Base-by-base conservation (phyloP, 331 rosid species). In the Malus hybrid region DNA sequence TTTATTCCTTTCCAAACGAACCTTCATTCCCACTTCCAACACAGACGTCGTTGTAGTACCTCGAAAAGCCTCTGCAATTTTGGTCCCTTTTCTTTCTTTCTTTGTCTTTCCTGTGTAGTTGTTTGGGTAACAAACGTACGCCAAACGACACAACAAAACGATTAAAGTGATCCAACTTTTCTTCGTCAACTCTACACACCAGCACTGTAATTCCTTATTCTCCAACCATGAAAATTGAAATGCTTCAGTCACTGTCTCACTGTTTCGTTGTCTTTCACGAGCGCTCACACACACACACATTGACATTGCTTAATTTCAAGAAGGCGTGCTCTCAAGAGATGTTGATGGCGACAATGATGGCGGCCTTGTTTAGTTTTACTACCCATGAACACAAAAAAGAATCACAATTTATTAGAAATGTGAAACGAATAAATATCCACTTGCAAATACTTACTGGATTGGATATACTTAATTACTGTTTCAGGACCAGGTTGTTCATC, bases 401-500 rank as follows among this genome's bases (percentile, higher is more conserved):
- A 9, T 39, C 44, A 39, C 46, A 39, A 39, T 39, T 39, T 10
- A 39, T 9, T 39, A 9, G 46, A 39, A 39, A 3, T 9, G 1
- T 39, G 5, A 44, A 44, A 44, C 50, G 50, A 44, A 44, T 44
- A 44, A 44, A 44, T 44, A 44, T 10, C 50, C 50, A 44, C 50
- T 44, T 11, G 50, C 13, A 44, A 44, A 44, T 0, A 44, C 14
- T 44, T 44, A 44, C 50, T 3, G 3, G 14, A 44, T 10, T 44
- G 29, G 11, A 58, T n/a, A 56, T n/a, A 22, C 28, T 1, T 61
- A 6, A 11, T 68, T 72, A 42, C 50, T 44, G 15, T 44, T 74
- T 77, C 87, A 93, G 98, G 98, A 24, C 96, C 98, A n/a, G 98
- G 98, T 24, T 93, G 96, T 70, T 93, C 98, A 74, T 93, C 98